Percentiles rank a stretch among this genome's conserved stretches.
These are phyloP conservation scores for Ceratocystis papillata DNA, from an alignment of 2,329 filamentous ascomycete genomes.

Conservation along the genomic window DNA sequence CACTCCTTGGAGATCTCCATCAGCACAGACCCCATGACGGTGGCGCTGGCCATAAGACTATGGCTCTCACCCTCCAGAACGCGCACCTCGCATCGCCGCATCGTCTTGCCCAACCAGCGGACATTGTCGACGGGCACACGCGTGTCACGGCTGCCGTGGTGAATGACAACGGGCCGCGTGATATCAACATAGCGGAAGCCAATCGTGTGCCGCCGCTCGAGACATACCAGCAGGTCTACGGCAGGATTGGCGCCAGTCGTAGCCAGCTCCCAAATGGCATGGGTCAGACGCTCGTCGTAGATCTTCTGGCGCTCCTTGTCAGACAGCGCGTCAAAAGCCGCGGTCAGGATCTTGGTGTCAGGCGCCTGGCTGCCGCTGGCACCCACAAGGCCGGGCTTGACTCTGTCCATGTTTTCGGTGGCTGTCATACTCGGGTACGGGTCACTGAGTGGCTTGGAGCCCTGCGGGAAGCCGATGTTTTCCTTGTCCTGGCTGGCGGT, in stretches of 20 bases:
- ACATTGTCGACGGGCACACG: constrained; percentile 93
- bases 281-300: constrained; percentile 78
- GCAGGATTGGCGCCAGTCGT: constrained; percentile 88
- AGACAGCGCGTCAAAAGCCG: constrained; percentile 50
- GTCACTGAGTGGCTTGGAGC: constrained; percentile 24
- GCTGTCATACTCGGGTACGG: constrained; percentile 27
- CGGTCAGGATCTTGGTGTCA: constrained; percentile 35
- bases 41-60: constrained; percentile 86
- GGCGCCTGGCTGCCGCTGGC: constrained; percentile 13
- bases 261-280: constrained; percentile 87
- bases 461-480: constrained; percentile 32
- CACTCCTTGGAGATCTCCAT: constrained; percentile 92
- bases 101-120: constrained; percentile 84
- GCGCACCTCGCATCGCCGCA: constrained; percentile 84
- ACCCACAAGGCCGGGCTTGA: constrained; percentile 31
- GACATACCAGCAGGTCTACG: constrained; percentile 80
- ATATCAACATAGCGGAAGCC: constrained; percentile 97
- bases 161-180: constrained; percentile 78
- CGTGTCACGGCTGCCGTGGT: constrained; percentile 82
- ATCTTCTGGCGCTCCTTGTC: constrained; percentile 61
- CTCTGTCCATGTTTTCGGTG: constrained; percentile 42
- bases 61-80: constrained; percentile 87
- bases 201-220: constrained; percentile 82
- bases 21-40: constrained; percentile 86
- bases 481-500: constrained; percentile 41